Evolutionary conservation across 805 yeast species (phyloP).

Genomic region (Candida chauliodis): DNA sequence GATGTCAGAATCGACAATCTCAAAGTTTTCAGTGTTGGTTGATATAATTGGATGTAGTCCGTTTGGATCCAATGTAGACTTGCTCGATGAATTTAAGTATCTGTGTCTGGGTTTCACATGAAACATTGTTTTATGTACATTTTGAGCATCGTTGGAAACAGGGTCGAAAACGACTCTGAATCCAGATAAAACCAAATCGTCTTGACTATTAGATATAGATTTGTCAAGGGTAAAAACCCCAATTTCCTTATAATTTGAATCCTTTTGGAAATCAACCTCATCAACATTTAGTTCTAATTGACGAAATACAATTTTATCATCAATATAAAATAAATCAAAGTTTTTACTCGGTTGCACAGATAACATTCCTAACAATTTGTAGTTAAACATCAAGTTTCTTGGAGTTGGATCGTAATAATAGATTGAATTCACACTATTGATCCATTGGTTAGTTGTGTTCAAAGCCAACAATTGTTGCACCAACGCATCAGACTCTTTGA

Average conservation of each 20-base stretch:
- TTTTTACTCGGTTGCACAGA: background rate
- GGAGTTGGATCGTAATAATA: slow-evolving; percentile 18
- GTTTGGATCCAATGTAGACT: slow-evolving; percentile 14
- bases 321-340: slow-evolving; percentile 6
- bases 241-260: slow-evolving; percentile 24
- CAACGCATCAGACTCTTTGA: slow-evolving; percentile 15
- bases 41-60: slow-evolving; percentile 38
- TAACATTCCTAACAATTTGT: slow-evolving; percentile 2
- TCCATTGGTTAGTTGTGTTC: slow-evolving; percentile 19
- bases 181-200: slow-evolving; percentile 37
- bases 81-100: background rate
- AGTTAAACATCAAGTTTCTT: slow-evolving; percentile 4
- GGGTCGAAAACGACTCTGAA: slow-evolving; percentile 27
- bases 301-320: slow-evolving; percentile 1
- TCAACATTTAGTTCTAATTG: slow-evolving; percentile 1
- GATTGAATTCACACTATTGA: slow-evolving; percentile 26
- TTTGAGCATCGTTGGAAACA: slow-evolving; percentile 13
- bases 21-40: slow-evolving; percentile 11
- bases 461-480: slow-evolving; percentile 18
- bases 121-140: slow-evolving; percentile 34
- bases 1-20: slow-evolving; percentile 21
- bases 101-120: slow-evolving; percentile 41
- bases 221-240: slow-evolving; percentile 34
- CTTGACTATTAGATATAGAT: slow-evolving; percentile 19
- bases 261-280: background rate